These are phyloP conservation scores for Starmerella floris DNA, from an alignment of 805 yeast genomes.

Conservation along the genomic window DNA sequence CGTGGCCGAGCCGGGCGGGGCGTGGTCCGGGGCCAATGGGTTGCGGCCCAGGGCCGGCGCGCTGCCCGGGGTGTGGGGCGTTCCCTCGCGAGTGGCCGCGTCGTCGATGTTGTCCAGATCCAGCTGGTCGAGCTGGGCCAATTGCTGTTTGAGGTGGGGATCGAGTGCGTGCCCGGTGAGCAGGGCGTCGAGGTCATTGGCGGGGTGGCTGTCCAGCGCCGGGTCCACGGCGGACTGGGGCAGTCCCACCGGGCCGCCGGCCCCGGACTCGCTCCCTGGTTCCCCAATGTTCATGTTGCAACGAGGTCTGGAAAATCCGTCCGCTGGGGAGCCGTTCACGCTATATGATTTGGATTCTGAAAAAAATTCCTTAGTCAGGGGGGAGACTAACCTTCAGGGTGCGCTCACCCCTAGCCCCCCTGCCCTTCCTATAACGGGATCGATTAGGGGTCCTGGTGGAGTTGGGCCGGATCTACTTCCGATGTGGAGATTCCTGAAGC, in stretches of 20 bases:
- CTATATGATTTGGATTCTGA: not conserved
- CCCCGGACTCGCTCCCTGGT: conserved; percentile 5
- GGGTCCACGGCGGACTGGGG: not conserved
- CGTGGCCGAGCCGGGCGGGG: not conserved
- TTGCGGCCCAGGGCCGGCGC: not conserved
- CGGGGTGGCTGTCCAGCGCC: not conserved
- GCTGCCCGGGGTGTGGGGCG: not conserved
- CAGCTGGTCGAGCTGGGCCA: conserved; percentile 11
- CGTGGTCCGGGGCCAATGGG: not conserved
- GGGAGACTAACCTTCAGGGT: not conserved
- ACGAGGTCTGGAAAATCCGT: not conserved
- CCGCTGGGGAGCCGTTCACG: not conserved
- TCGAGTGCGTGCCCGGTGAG: conserved; percentile 11
- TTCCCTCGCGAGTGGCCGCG: not conserved
- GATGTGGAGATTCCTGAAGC: too few relatives aligned
- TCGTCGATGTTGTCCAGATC: conserved; percentile 7
- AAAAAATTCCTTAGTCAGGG: conserved; percentile 8
- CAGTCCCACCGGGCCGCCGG: not conserved
- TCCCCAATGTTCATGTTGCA: conserved; percentile 11
- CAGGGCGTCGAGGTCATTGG: conserved; percentile 9
- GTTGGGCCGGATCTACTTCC: too few relatives aligned
- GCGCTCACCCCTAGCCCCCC: not conserved
- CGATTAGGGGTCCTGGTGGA: too few relatives aligned
- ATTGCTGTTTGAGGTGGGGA: conserved; percentile 13
- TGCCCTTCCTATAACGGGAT: too few relatives aligned